Percentiles rank a stretch among this genome's conserved stretches.
phyloP scores from a whole-genome alignment of 495 filamentous ascomycete genomes.

The Halenospora varia region DNA sequence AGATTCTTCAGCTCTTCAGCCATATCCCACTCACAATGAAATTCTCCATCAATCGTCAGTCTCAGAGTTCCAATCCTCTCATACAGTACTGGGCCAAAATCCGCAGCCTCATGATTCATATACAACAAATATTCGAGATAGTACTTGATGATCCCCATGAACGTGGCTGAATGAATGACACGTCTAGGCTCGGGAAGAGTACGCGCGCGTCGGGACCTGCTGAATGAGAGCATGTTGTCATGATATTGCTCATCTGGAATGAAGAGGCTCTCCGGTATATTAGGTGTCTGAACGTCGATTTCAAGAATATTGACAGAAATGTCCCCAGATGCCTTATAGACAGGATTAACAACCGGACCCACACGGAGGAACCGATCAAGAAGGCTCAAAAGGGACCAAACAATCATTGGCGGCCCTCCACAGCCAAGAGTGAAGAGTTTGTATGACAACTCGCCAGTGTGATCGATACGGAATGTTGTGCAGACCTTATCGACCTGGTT shows the following conservation, averaged over 20 bases:
- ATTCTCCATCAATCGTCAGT: slow-evolving; percentile 1
- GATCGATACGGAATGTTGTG: not conserved
- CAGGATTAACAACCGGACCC: not conserved
- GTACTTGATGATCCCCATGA: not conserved
- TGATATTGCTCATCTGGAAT: not conserved
- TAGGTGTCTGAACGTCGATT: slow-evolving; percentile 1
- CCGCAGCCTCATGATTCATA: not conserved
- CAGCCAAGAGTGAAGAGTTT: not conserved
- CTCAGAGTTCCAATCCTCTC: slow-evolving; percentile 4
- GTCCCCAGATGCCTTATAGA: not conserved
- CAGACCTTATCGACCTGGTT: slow-evolving; percentile 2
- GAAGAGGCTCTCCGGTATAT: not conserved
- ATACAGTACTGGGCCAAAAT: not conserved
- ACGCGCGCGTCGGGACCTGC: too few species aligned
- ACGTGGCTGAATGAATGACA: not conserved
- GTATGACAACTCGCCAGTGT: not conserved
- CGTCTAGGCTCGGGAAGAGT: too few species aligned
- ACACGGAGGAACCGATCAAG: not conserved
- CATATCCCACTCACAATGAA: slow-evolving; percentile 2
- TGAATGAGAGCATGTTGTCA: too few species aligned
- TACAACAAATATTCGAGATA: not conserved
- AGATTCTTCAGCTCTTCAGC: not conserved
- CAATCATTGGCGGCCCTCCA: not conserved
- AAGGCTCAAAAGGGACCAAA: not conserved
- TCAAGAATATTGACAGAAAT: slow-evolving; percentile 1